phyloP scores from a whole-genome alignment of 2,329 filamentous ascomycete species.

The Fusarium udum region DNA sequence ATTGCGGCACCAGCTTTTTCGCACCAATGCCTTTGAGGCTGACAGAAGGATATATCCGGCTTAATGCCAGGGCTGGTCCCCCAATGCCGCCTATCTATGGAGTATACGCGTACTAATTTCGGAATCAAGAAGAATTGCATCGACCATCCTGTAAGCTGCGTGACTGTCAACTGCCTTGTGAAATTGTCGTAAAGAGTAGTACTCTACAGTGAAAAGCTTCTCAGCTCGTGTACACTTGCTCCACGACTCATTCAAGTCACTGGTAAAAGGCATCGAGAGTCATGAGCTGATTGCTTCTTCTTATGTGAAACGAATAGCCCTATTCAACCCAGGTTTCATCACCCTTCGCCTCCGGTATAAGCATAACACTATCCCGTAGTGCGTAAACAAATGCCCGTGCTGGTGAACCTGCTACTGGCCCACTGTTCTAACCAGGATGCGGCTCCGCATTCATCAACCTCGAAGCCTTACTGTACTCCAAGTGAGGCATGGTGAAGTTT shows the following conservation, averaged over 20 bases:
- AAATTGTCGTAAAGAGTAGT: rapidly evolving
- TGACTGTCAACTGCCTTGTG: rapidly evolving
- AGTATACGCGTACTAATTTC: background rate
- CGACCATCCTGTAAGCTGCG: rapidly evolving
- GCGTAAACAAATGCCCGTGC: background rate
- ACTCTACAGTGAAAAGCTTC: background rate
- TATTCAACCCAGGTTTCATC: background rate
- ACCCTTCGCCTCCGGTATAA: background rate
- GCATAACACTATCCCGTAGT: background rate
- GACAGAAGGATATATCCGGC: background rate
- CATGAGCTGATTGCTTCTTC: background rate
- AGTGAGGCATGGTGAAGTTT: rapidly evolving
- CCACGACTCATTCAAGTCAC: background rate
- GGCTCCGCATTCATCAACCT: background rate
- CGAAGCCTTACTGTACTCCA: background rate
- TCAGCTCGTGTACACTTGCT: rapidly evolving
- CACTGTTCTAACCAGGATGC: background rate
- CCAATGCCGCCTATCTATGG: too few species aligned
- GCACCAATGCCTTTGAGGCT: background rate
- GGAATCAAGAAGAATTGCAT: rapidly evolving
- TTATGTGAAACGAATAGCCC: background rate
- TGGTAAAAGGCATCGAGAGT: background rate
- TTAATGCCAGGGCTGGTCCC: background rate
- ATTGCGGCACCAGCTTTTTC: background rate
- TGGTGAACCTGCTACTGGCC: background rate